Evolutionary conservation across 2,329 filamentous ascomycete genomes (phyloP), one percentile per base, ranked within the genome.

Genomic region (Grosmannia huntii): DNA sequence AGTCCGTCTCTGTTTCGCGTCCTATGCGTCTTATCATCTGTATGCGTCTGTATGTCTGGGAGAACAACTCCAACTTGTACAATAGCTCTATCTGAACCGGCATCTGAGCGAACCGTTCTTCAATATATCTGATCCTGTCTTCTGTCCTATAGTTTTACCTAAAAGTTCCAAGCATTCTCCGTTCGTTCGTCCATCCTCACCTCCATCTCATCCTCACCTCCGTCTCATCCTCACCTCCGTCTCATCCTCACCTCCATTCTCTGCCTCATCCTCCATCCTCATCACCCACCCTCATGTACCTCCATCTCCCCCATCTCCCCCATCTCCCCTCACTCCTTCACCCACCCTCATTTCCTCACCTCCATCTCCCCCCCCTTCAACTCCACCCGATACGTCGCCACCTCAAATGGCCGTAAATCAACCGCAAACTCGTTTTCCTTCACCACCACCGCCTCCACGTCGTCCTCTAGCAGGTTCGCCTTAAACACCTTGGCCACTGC

Each of bases 391-490:
- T 82, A 94, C 1, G 89, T 94, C 23, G 85, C 89, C 60, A 96
- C 87, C 75, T 96, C 90, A 70, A 95, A 96, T 23, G 89, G 82
- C 65, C 87, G 79, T 64, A 96, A 68, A 57, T 81, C 79, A 64
- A 94, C 81, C 52, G 76, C 69, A 59, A 89, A 80, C 16, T 70
- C 54, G 31, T 46, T 50, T 4, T 6, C 49, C 28, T n/a, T 21
- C 50, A 85, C 61, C 57, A 77, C 69, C 59, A 90, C 65, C 67
- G 84, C 82, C 63, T 89, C 85, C 58, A 84, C 71, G 65, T 95
- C 87, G 70, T 99, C 94, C 70, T 99, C 94, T 36, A 99, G 74
- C 61, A 95, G 70, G 72, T 96, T 97, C 49, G 84, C 85, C 78
- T 90, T 96, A 73, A 79, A 86, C 36, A 87, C 90, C 65, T 82